Conservation (phyloP, 768 basidiomycete genomes). For the Lactarius akahatsu region DNA sequence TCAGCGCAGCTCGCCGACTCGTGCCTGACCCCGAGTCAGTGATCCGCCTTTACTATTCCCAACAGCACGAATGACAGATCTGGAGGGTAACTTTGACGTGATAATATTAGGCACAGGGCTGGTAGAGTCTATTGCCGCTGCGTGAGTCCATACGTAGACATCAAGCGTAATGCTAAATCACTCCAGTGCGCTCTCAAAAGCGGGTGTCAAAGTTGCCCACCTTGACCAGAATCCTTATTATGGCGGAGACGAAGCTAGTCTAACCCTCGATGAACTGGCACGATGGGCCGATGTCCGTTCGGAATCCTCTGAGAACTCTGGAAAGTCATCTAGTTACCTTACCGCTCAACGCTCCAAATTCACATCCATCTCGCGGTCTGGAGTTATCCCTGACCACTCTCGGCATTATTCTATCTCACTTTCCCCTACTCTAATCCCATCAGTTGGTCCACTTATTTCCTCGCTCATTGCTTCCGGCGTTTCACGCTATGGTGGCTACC, state of each 20-base stretch:
- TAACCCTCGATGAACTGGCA: slow-evolving; percentile 78
- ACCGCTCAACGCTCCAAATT: slow-evolving; percentile 37
- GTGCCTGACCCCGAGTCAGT: background rate
- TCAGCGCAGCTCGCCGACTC: slow-evolving; percentile 5
- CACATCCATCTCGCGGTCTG: slow-evolving; percentile 46
- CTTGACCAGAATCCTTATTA: slow-evolving; percentile 85
- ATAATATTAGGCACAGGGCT: slow-evolving; percentile 78
- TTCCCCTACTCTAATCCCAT: slow-evolving; percentile 78
- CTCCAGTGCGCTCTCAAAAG: slow-evolving; percentile 80
- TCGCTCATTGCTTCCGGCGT: slow-evolving; percentile 81
- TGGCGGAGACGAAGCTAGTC: slow-evolving; percentile 76
- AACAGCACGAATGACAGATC: slow-evolving; percentile 14
- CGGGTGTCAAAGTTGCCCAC: slow-evolving; percentile 85
- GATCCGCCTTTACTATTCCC: background rate
- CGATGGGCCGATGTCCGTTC: slow-evolving; percentile 57
- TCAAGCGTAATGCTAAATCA: slow-evolving; percentile 16
- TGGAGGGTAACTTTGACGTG: slow-evolving; percentile 54
- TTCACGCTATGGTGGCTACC: slow-evolving; percentile 87
- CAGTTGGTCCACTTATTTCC: slow-evolving; percentile 74
- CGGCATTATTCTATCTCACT: slow-evolving; percentile 85
- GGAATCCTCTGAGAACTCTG: slow-evolving; percentile 21
- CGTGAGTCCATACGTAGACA: slow-evolving; percentile 54
- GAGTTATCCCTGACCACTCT: slow-evolving; percentile 49
- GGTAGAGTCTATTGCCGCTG: slow-evolving; percentile 81
- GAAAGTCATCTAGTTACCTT: slow-evolving; percentile 31